phyloP scores from a whole-genome alignment of 2,329 filamentous ascomycete genomes.

The Neonectria coccinea region DNA sequence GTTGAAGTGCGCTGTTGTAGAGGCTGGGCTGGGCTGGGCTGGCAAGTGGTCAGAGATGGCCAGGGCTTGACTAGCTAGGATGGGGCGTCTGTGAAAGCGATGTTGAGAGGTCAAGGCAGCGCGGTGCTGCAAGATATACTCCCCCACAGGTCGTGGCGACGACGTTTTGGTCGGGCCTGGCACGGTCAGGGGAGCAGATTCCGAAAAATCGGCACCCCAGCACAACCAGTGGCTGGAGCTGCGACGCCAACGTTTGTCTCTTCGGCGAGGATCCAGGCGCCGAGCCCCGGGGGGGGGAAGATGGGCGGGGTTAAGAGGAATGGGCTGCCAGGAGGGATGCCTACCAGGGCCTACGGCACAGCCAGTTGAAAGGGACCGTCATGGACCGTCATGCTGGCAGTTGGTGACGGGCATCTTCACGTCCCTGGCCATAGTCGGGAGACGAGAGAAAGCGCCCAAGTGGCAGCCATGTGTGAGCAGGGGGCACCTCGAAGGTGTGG shows the following conservation, averaged over 20 bases:
- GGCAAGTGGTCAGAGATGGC: slow-evolving; percentile 39
- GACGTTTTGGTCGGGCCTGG: slow-evolving; percentile 38
- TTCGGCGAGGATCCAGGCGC: slow-evolving; percentile 22
- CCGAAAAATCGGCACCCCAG: slow-evolving; percentile 35
- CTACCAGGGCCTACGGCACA: slow-evolving; percentile 15
- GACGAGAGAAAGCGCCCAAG: slow-evolving; percentile 32
- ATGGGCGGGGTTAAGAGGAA: slow-evolving; percentile 4
- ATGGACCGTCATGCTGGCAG: slow-evolving; percentile 10
- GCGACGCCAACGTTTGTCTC: slow-evolving; percentile 23
- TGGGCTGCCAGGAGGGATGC: slow-evolving; percentile 23
- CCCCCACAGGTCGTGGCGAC: slow-evolving; percentile 28
- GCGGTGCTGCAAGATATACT: slow-evolving; percentile 45
- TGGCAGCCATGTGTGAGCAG: slow-evolving; percentile 38
- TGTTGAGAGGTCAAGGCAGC: slow-evolving; percentile 40
- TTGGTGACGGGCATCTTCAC: slow-evolving; percentile 32
- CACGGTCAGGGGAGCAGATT: slow-evolving; percentile 31
- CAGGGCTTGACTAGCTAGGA: slow-evolving; percentile 43
- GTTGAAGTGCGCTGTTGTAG: slow-evolving; percentile 30
- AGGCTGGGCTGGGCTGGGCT: slow-evolving; percentile 28
- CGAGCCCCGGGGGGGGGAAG: slow-evolving; percentile 5
- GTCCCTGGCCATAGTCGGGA: slow-evolving; percentile 31
- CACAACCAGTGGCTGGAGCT: slow-evolving; percentile 28
- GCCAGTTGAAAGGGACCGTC: slow-evolving; percentile 12
- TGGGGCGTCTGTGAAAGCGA: slow-evolving; percentile 39
- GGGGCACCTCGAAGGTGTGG: slow-evolving; percentile 37